Percentiles rank a stretch among this genome's conserved stretches.
These are phyloP conservation scores for Geotrichum histeridarum DNA, from an alignment of 1,139 yeast species.

Conservation along the genomic window DNA sequence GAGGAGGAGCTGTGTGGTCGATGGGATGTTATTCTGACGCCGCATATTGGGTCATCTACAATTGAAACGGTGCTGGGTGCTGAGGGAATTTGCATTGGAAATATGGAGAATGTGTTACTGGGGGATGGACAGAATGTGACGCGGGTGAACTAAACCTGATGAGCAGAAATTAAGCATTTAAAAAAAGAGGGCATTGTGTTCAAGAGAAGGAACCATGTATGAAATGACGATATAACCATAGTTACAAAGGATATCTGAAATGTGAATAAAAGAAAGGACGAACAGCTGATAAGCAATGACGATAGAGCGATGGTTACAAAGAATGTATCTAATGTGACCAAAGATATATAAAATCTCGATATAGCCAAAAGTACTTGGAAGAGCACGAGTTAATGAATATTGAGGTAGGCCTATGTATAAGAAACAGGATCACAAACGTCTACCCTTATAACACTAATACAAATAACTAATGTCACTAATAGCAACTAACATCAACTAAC, in stretches of 20 bases:
- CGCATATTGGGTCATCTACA: constrained; percentile 75
- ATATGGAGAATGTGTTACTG: constrained; percentile 44
- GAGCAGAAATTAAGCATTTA: constrained; percentile 1
- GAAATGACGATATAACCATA: too few relatives aligned
- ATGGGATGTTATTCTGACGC: constrained; percentile 67
- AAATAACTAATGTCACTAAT: not conserved
- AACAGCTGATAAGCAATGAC: too few relatives aligned
- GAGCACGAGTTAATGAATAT: too few relatives aligned
- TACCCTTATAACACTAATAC: not conserved
- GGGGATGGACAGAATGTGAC: constrained; percentile 17
- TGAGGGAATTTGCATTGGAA: constrained; percentile 45
- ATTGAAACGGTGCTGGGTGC: constrained; percentile 43
- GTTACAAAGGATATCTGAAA: too few relatives aligned
- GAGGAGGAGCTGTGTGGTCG: constrained; percentile 51
- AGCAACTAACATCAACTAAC: not conserved
- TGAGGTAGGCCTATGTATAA: too few relatives aligned
- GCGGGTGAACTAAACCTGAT: constrained; percentile 14
- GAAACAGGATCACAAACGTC: too few relatives aligned
- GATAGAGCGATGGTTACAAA: too few relatives aligned
- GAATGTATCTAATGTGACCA: too few relatives aligned
- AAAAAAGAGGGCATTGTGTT: not conserved
- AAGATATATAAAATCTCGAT: too few relatives aligned
- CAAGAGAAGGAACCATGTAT: too few relatives aligned
- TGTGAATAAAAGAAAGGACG: too few relatives aligned
- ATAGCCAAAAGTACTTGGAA: too few relatives aligned